Conservation (phyloP, 2,329 filamentous ascomycete species). For the Lecanosticta acicola region DNA sequence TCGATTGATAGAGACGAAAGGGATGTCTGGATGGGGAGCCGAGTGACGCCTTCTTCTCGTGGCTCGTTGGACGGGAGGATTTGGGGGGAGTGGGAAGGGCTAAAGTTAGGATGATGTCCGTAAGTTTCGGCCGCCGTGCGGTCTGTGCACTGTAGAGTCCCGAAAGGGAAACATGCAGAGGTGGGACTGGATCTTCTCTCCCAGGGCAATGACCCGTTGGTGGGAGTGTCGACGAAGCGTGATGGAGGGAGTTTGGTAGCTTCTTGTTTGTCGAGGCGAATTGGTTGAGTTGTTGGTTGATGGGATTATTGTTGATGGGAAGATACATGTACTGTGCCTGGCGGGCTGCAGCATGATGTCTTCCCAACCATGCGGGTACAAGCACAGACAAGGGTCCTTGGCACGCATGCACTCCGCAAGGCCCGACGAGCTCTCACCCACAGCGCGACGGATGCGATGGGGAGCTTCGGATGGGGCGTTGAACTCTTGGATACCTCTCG, state of each 20-base stretch:
- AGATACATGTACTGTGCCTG: not conserved
- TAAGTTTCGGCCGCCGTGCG: constrained; percentile 3
- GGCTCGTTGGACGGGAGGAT: too few species aligned
- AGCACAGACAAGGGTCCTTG: not conserved
- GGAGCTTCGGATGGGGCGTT: not conserved
- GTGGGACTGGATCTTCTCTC: too few species aligned
- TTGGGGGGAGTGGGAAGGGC: not conserved
- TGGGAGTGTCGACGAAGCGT: not conserved
- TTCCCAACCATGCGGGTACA: constrained; percentile 1
- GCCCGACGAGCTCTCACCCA: not conserved
- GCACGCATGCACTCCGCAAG: constrained; percentile 6
- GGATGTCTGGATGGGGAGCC: too few species aligned
- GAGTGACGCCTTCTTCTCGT: too few species aligned
- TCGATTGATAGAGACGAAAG: too few species aligned
- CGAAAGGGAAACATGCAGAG: not conserved
- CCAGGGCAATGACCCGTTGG: too few species aligned
- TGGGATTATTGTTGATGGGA: too few species aligned
- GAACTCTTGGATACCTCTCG: too few species aligned
- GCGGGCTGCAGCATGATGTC: constrained; percentile 4
- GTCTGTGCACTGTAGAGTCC: constrained; percentile 1
- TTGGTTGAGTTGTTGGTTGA: too few species aligned
- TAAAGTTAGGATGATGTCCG: not conserved
- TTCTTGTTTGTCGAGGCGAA: too few species aligned
- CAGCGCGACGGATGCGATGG: not conserved
- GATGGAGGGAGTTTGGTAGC: not conserved